phyloP scores from a whole-genome alignment of 345 rosid species.

The Euphorbia peplus region DNA sequence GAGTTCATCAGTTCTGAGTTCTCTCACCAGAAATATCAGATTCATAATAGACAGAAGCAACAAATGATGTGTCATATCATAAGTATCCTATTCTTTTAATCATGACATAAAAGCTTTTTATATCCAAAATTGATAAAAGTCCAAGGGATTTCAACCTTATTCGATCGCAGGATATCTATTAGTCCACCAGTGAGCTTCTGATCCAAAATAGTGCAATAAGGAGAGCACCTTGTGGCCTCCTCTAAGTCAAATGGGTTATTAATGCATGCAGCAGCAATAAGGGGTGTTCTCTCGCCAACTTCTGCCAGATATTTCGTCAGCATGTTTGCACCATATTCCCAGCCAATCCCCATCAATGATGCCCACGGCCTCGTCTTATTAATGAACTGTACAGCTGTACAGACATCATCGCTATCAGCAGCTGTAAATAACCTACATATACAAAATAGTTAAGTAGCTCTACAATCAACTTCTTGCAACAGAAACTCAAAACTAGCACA shows the following conservation, averaged over 20 bases:
- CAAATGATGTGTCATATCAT: slow-evolving; percentile 11
- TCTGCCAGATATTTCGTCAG: slow-evolving; percentile 84
- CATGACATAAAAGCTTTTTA: slow-evolving; percentile 1
- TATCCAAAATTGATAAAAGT: slow-evolving; percentile 3
- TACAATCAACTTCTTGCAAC: slow-evolving; percentile 24
- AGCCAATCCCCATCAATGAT: slow-evolving; percentile 73
- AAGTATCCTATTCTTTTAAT: not conserved
- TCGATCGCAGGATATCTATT: slow-evolving; percentile 62
- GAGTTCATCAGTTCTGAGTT: slow-evolving; percentile 18
- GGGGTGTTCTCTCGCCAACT: slow-evolving; percentile 79
- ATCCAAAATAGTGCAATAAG: slow-evolving; percentile 47
- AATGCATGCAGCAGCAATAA: slow-evolving; percentile 82
- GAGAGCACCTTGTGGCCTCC: slow-evolving; percentile 68
- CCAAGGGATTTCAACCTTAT: slow-evolving; percentile 58
- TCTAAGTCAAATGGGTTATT: slow-evolving; percentile 93
- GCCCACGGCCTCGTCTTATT: slow-evolving; percentile 89
- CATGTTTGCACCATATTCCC: slow-evolving; percentile 95
- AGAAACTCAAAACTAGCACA: slow-evolving; percentile 1
- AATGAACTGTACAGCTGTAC: slow-evolving; percentile 65
- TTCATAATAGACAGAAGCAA: not conserved
- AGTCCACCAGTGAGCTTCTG: slow-evolving; percentile 67
- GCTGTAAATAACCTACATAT: slow-evolving; percentile 93
- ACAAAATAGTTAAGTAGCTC: slow-evolving; percentile 34
- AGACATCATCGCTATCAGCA: slow-evolving; percentile 94
- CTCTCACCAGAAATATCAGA: slow-evolving; percentile 3